A percentile compares a stretch with the other conserved stretches of the same genome.
These are phyloP conservation scores for Entamoeba nuttalli DNA, from an alignment of 208 protist genomes.

Conservation along the genomic window DNA sequence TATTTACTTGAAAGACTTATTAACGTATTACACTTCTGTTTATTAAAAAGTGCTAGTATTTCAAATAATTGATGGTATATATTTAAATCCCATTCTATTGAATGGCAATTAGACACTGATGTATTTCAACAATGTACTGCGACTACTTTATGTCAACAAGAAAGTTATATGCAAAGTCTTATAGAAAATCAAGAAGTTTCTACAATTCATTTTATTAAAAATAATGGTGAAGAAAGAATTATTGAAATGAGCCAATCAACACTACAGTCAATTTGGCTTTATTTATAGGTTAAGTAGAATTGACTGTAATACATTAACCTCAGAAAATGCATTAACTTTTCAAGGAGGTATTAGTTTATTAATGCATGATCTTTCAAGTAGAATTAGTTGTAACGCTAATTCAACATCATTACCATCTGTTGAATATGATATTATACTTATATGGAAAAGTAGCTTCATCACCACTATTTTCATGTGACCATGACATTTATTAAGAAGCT, in stretches of 20 bases:
- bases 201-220: neutral
- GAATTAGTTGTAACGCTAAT: neutral
- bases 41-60: neutral
- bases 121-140: neutral
- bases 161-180: neutral
- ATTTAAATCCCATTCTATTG: neutral
- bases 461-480: neutral
- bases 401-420: neutral
- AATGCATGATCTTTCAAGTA: neutral
- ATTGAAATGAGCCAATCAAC: neutral
- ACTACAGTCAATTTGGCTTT: neutral
- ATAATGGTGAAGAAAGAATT: neutral
- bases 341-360: neutral
- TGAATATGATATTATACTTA: neutral
- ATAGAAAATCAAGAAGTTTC: neutral
- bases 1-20: neutral
- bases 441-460: neutral
- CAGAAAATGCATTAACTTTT: neutral
- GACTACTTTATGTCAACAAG: neutral
- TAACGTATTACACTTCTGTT: neutral
- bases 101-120: neutral
- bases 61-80: neutral
- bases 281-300: neutral
- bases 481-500: neutral
- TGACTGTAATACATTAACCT: neutral